These are phyloP conservation scores for Eucalyptus caleyi DNA, from an alignment of 345 rosid genomes.

Conservation along the genomic window DNA sequence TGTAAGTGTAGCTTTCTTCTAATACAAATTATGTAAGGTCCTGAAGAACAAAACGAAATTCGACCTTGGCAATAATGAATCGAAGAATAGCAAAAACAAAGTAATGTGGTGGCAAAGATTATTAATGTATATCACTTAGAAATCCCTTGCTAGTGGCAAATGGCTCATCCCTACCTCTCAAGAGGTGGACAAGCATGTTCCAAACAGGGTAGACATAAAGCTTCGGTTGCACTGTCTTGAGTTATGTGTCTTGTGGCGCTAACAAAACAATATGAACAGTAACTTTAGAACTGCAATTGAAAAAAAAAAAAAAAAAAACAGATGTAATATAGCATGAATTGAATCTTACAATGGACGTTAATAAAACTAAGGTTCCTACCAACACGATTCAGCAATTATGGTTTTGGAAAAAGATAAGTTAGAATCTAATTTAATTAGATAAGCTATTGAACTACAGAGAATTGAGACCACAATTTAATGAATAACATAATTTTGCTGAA, in stretches of 20 bases:
- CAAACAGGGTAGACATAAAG: conserved; percentile 18
- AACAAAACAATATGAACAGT: conserved; percentile 17
- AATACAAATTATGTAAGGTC: neutral
- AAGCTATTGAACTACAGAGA: neutral
- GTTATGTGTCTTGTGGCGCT: conserved; percentile 17
- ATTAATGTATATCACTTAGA: neutral
- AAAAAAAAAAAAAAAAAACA: too few species aligned
- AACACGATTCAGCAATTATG: neutral
- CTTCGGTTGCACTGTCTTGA: conserved; percentile 24
- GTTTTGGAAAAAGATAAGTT: neutral
- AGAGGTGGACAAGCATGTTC: conserved; percentile 48
- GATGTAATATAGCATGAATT: neutral
- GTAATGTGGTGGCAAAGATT: neutral
- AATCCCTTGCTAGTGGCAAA: neutral
- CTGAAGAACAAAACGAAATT: neutral
- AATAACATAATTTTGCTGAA: neutral
- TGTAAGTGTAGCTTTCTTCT: neutral
- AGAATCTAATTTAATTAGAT: neutral
- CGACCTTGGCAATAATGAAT: neutral
- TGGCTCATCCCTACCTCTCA: conserved; percentile 20
- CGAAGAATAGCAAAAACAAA: neutral
- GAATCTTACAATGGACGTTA: neutral
- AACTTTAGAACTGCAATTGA: neutral
- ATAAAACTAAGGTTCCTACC: neutral
- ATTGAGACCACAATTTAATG: neutral